phyloP scores from a whole-genome alignment of 352 stramenopile genomes.

The Pythium dissimile region DNA sequence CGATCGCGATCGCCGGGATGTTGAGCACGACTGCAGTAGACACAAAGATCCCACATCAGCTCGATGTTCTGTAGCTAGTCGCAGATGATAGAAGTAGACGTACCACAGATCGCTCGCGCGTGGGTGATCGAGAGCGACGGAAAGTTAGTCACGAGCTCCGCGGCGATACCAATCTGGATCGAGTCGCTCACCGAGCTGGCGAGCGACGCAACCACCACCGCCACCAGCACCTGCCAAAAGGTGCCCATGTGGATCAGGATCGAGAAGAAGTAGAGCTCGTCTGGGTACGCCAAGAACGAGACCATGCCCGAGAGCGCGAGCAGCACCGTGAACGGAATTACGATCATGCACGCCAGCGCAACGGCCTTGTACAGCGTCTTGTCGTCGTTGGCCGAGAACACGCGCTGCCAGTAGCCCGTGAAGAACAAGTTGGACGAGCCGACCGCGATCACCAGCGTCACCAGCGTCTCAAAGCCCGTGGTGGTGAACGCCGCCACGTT shows the following conservation, averaged over 20 bases:
- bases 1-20: slow-evolving; percentile 61
- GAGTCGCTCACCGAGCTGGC: slow-evolving; percentile 61
- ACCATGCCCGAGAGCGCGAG: slow-evolving; percentile 71
- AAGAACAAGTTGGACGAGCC: slow-evolving; percentile 71
- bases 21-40: slow-evolving; percentile 55
- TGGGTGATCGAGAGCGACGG: slow-evolving; percentile 48
- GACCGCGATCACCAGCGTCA: slow-evolving; percentile 69
- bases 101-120: slow-evolving; percentile 45
- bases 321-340: slow-evolving; percentile 66
- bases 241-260: slow-evolving; percentile 68
- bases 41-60: slow-evolving; percentile 10
- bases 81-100: not conserved
- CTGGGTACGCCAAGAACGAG: slow-evolving; percentile 55
- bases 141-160: slow-evolving; percentile 73
- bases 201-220: slow-evolving; percentile 66
- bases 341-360: slow-evolving; percentile 40
- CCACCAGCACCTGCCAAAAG: slow-evolving; percentile 65
- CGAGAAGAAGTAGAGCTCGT: slow-evolving; percentile 62
- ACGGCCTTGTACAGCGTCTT: slow-evolving; percentile 44
- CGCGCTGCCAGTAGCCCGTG: slow-evolving; percentile 78
- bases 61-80: not conserved
- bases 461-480: slow-evolving; percentile 61
- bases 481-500: slow-evolving; percentile 63
- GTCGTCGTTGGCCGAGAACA: slow-evolving; percentile 60
- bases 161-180: slow-evolving; percentile 71